These are phyloP conservation scores for Coniella vitis DNA, from an alignment of 2,329 filamentous ascomycete species.

Conservation along the genomic window DNA sequence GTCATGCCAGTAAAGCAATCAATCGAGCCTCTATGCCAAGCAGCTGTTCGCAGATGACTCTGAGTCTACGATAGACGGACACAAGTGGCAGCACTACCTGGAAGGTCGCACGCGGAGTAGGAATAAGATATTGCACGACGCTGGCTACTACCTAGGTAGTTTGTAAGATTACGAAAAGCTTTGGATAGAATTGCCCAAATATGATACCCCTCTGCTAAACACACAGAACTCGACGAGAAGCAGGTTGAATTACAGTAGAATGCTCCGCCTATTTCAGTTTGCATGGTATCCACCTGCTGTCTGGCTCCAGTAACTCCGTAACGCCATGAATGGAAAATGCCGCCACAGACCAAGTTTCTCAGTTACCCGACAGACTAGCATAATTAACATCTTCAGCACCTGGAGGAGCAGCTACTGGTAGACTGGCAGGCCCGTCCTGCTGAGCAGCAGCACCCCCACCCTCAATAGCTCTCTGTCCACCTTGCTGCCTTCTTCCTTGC, in stretches of 20 bases:
- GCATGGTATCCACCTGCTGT: background rate
- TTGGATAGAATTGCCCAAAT: conserved; percentile 15
- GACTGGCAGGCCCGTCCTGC: conserved; percentile 22
- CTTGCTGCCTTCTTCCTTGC: conserved; percentile 34
- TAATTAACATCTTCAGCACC: conserved; percentile 74
- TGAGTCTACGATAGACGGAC: background rate
- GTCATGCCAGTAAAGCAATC: no score
- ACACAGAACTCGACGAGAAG: background rate
- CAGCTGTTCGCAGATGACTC: no score
- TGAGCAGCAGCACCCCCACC: conserved; percentile 20
- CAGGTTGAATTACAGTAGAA: conserved; percentile 1
- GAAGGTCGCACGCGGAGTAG: background rate
- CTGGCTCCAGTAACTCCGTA: conserved; percentile 21
- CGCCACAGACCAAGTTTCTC: background rate
- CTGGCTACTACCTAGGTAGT: no score
- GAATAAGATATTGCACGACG: background rate
- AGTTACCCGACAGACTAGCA: conserved; percentile 68
- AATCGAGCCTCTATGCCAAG: no score
- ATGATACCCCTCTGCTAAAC: conserved; percentile 26
- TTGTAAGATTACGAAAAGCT: conserved; percentile 12
- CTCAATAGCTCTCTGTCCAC: conserved; percentile 26
- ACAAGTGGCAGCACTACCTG: background rate
- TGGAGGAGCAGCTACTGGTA: conserved; percentile 67
- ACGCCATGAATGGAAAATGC: conserved; percentile 19
- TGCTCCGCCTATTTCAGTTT: conserved; percentile 1